These are phyloP conservation scores for Venturia pyrina DNA, from an alignment of 2,329 filamentous ascomycete species.

Conservation along the genomic window DNA sequence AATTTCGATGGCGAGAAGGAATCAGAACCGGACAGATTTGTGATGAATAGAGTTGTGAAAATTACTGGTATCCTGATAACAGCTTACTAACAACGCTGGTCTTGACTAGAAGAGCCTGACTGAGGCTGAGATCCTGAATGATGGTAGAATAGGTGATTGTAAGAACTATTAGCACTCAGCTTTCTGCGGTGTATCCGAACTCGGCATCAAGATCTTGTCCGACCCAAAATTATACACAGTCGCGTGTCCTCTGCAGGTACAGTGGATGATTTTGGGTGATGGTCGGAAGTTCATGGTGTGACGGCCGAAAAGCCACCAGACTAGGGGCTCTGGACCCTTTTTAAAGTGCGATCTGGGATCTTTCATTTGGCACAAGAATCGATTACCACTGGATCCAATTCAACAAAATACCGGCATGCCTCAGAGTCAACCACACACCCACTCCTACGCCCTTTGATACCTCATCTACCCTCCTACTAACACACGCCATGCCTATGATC, in stretches of 20 bases:
- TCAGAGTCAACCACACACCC: neutral
- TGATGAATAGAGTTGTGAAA: no score
- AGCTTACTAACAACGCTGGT: no score
- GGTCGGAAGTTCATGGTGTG: neutral
- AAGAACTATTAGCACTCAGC: no score
- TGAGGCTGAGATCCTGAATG: no score
- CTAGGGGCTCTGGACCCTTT: neutral
- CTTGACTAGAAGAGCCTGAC: no score
- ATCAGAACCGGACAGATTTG: no score
- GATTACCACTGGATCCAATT: neutral
- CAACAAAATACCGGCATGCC: neutral
- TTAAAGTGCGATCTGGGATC: neutral
- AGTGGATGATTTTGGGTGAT: neutral
- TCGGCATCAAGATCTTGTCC: neutral
- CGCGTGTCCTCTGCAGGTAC: neutral
- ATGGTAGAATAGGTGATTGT: no score
- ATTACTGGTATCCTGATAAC: no score
- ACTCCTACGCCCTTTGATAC: neutral
- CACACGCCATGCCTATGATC: conserved; percentile 2
- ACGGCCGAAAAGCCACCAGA: neutral
- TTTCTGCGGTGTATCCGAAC: neutral
- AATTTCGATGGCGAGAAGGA: no score
- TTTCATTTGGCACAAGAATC: neutral
- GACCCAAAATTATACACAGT: neutral
- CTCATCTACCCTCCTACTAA: neutral